A percentile compares a stretch with the other conserved stretches of the same genome.
phyloP scores from a whole-genome alignment of 1,139 yeast species.

The Blastobotrys ciferrii region DNA sequence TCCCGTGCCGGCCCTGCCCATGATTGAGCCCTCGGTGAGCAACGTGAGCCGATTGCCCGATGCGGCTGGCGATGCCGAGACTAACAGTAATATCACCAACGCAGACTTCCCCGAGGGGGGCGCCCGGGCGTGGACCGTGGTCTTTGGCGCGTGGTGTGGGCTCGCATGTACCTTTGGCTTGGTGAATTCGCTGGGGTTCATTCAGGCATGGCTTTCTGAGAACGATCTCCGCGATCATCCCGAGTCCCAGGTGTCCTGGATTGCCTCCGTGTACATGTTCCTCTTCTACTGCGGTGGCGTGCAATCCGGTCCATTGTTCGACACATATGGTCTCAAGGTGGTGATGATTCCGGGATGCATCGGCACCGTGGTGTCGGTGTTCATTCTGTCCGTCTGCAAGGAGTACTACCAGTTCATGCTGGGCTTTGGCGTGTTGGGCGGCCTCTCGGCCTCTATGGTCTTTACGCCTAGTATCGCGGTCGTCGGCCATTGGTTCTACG shows the following conservation, averaged over 20 bases:
- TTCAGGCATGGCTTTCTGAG: slow-evolving; percentile 59
- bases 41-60: background rate
- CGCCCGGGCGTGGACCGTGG: slow-evolving; percentile 50
- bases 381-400: slow-evolving; percentile 55
- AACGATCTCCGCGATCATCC: slow-evolving; percentile 50
- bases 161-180: slow-evolving; percentile 62
- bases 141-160: slow-evolving; percentile 64
- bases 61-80: background rate
- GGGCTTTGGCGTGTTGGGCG: slow-evolving; percentile 54
- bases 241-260: slow-evolving; percentile 62
- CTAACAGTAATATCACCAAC: background rate
- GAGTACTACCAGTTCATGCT: slow-evolving; percentile 58
- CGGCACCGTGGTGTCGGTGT: slow-evolving; percentile 49
- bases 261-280: slow-evolving; percentile 60
- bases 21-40: slow-evolving; percentile 2
- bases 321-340: slow-evolving; percentile 56
- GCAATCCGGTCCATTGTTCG: slow-evolving; percentile 61
- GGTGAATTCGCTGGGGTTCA: slow-evolving; percentile 65
- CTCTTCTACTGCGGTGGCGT: slow-evolving; percentile 55
- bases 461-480: slow-evolving; percentile 60
- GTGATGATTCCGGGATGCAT: slow-evolving; percentile 49
- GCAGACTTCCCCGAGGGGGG: background rate
- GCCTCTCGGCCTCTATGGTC: slow-evolving; percentile 56
- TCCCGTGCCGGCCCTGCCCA: slow-evolving; percentile 3
- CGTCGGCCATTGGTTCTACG: slow-evolving; percentile 60